phyloP scores from a whole-genome alignment of 1,139 yeast genomes.

The Eremothecium sinecaudum region DNA sequence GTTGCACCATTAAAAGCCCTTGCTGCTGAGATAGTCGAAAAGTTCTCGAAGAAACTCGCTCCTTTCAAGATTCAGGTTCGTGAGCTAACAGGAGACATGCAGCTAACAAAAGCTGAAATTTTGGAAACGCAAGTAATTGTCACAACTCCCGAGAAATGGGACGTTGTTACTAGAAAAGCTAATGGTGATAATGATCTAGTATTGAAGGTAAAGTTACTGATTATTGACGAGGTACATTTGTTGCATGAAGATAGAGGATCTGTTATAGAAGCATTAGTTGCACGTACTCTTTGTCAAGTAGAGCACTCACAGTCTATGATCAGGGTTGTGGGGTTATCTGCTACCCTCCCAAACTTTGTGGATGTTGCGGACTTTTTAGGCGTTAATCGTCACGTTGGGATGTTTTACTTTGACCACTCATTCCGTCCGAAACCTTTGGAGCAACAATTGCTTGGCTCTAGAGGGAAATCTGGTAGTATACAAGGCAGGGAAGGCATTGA shows the following conservation, averaged over 20 bases:
- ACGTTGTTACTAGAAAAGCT: constrained; percentile 85
- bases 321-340: constrained; percentile 91
- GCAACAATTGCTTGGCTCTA: constrained; percentile 79
- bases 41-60: constrained; percentile 63
- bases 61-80: constrained; percentile 83
- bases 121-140: constrained; percentile 81
- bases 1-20: constrained; percentile 95
- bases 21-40: constrained; percentile 95
- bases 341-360: constrained; percentile 85
- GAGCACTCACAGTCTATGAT: constrained; percentile 92
- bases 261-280: constrained; percentile 90
- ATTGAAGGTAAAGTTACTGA: constrained; percentile 70
- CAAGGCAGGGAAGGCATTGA: constrained; percentile 74
- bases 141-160: constrained; percentile 99
- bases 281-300: constrained; percentile 89
- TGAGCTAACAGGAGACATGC: constrained; percentile 97
- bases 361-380: constrained; percentile 96
- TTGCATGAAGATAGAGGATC: constrained; percentile 98
- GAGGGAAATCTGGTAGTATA: constrained; percentile 71
- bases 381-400: constrained; percentile 79
- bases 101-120: constrained; percentile 75
- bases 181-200: constrained; percentile 78
- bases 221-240: constrained; percentile 93
- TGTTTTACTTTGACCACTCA: constrained; percentile 88
- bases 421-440: constrained; percentile 91